Conservation (phyloP, 306 rosid genomes). For the Vicia villosa region DNA sequence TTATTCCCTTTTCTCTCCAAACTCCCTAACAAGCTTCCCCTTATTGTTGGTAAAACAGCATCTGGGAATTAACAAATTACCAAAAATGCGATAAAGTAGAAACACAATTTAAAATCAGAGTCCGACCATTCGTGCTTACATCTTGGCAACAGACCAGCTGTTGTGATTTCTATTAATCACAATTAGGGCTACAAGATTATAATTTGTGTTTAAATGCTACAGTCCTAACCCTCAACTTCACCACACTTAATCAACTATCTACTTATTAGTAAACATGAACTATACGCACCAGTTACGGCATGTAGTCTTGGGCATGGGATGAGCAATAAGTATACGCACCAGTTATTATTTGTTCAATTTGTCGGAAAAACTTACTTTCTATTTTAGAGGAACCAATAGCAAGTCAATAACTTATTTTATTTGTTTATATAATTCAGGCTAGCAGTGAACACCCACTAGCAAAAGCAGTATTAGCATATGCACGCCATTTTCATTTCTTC, state of each 20-base stretch:
- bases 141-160: not conserved
- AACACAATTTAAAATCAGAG: not conserved
- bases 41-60: not conserved
- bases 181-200: not conserved
- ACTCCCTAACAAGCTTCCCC: not conserved
- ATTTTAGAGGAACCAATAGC: conserved; percentile 10
- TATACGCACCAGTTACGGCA: not conserved
- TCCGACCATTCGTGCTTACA: not conserved
- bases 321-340: conserved; percentile 18
- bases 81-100: not conserved
- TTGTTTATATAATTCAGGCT: conserved; percentile 58
- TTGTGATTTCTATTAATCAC: not conserved
- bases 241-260: not conserved
- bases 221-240: not conserved
- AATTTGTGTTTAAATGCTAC: not conserved
- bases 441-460: conserved; percentile 97
- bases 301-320: conserved; percentile 6
- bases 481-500: conserved; percentile 91
- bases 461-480: conserved; percentile 84
- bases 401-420: not conserved
- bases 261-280: not conserved
- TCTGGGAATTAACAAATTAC: not conserved
- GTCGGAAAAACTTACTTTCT: conserved; percentile 22
- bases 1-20: not conserved
- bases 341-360: too few relatives aligned